These are phyloP conservation scores for Lecanicillium sp. DNA, from an alignment of 2,329 filamentous ascomycete genomes.

Conservation along the genomic window DNA sequence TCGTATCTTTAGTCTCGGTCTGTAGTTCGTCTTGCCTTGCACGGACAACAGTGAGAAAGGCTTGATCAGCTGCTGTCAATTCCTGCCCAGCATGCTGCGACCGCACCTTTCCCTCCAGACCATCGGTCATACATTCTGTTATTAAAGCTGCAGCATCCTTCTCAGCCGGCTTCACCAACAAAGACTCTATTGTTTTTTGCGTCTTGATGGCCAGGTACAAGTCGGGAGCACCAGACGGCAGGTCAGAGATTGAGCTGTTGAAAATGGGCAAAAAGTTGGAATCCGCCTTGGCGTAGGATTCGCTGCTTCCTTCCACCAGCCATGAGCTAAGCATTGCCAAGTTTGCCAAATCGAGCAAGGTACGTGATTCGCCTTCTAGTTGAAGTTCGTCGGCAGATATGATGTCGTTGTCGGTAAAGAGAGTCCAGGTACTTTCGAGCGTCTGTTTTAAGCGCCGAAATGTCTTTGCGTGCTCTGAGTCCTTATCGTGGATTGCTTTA, in stretches of 20 bases:
- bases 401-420: constrained; percentile 24
- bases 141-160: constrained; percentile 43
- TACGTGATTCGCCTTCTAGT: constrained; percentile 23
- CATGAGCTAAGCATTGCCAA: constrained; percentile 37
- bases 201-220: constrained; percentile 40
- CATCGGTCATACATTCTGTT: constrained; percentile 45
- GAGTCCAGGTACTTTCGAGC: constrained; percentile 23
- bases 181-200: constrained; percentile 42
- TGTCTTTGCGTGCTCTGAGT: constrained; percentile 23
- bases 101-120: constrained; percentile 42
- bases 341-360: constrained; percentile 37
- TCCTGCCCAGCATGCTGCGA: constrained; percentile 21
- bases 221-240: constrained; percentile 32
- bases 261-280: constrained; percentile 37
- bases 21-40: constrained; percentile 24
- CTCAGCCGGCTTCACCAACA: constrained; percentile 41
- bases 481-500: constrained; percentile 21
- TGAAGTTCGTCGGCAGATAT: constrained; percentile 26
- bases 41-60: constrained; percentile 23
- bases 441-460: constrained; percentile 23
- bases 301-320: constrained; percentile 27
- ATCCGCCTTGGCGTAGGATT: constrained; percentile 33
- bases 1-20: constrained; percentile 12
- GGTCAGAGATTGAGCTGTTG: constrained; percentile 35
- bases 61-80: constrained; percentile 25